These are phyloP conservation scores for Cladosporium sp. DNA, from an alignment of 2,329 filamentous ascomycete genomes.

Conservation along the genomic window DNA sequence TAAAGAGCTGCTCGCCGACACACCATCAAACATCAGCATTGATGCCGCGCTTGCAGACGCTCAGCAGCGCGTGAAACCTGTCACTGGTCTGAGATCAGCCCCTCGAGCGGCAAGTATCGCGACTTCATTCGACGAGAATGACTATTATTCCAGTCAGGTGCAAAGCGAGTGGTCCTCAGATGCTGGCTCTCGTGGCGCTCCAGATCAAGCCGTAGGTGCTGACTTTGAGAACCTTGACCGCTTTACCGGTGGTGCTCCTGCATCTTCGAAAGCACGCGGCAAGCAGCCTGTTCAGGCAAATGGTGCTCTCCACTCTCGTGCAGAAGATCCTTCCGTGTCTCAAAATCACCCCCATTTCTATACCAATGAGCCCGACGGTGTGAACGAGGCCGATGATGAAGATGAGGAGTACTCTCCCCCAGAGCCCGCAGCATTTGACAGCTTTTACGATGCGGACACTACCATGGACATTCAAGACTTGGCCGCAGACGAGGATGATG, in stretches of 20 bases:
- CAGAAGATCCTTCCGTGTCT: conserved; percentile 8
- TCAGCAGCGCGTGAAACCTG: conserved; percentile 69
- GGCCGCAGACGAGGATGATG: conserved; percentile 30
- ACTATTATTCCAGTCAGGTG: conserved; percentile 89
- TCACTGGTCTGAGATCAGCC: conserved; percentile 59
- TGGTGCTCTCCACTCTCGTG: background rate
- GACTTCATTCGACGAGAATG: conserved; percentile 88
- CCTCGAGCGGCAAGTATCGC: conserved; percentile 56
- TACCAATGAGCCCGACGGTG: conserved; percentile 24
- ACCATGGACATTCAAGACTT: conserved; percentile 22
- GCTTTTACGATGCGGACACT: conserved; percentile 22
- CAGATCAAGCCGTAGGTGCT: conserved; percentile 44
- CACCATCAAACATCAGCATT: conserved; percentile 43
- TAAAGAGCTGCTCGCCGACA: conserved; percentile 52
- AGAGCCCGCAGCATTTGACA: conserved; percentile 28
- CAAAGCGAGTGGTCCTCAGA: conserved; percentile 70
- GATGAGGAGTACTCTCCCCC: conserved; percentile 38
- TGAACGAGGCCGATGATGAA: conserved; percentile 30
- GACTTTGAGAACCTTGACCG: conserved; percentile 29
- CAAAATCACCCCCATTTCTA: conserved; percentile 19
- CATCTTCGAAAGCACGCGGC: conserved; percentile 20
- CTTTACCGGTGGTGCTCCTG: background rate
- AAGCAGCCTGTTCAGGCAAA: conserved; percentile 24
- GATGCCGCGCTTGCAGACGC: conserved; percentile 56
- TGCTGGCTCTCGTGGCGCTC: conserved; percentile 36